A percentile compares a stretch with the other conserved stretches of the same genome.
phyloP scores from a whole-genome alignment of 108 stramenopile species.

The Schizochytrium sp. region DNA sequence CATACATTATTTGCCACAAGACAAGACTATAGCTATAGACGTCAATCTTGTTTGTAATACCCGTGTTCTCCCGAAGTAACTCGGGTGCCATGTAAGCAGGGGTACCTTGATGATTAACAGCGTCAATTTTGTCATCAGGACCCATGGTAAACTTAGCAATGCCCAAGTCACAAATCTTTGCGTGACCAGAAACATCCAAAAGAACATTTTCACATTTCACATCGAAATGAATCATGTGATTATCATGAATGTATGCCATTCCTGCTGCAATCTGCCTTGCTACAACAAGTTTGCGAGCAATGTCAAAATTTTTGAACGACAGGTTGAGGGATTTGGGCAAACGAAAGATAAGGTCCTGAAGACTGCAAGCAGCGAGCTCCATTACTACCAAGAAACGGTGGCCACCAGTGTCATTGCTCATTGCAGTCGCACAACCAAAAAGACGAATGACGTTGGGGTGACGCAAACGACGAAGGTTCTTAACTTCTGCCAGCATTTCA shows the following conservation, averaged over 20 bases:
- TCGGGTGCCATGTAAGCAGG: conserved; percentile 53
- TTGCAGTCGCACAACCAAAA: conserved; percentile 1
- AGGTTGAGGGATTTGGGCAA: conserved; percentile 22
- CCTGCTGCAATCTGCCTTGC: conserved; percentile 38
- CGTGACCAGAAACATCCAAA: conserved; percentile 1
- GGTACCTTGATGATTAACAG: conserved; percentile 9
- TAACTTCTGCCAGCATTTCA: conserved; percentile 21
- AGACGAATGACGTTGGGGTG: conserved; percentile 54
- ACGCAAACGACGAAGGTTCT: conserved; percentile 25
- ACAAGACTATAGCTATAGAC: conserved; percentile 53
- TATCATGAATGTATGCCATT: conserved; percentile 20
- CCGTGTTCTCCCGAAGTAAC: background rate
- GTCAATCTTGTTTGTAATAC: conserved; percentile 13
- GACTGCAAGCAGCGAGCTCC: conserved; percentile 54
- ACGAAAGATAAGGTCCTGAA: conserved; percentile 8
- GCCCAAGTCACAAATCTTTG: conserved; percentile 48
- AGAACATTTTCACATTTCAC: conserved; percentile 46
- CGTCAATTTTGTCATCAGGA: conserved; percentile 2
- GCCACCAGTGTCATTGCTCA: conserved; percentile 47
- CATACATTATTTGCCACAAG: conserved; percentile 42
- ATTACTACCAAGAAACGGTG: conserved; percentile 28
- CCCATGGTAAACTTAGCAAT: background rate
- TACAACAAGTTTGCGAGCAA: conserved; percentile 6
- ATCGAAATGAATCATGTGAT: conserved; percentile 55
- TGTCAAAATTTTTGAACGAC: conserved; percentile 38